Conservation (phyloP, 192 early-diverging fungal species). For the Radiomyces spectabilis region DNA sequence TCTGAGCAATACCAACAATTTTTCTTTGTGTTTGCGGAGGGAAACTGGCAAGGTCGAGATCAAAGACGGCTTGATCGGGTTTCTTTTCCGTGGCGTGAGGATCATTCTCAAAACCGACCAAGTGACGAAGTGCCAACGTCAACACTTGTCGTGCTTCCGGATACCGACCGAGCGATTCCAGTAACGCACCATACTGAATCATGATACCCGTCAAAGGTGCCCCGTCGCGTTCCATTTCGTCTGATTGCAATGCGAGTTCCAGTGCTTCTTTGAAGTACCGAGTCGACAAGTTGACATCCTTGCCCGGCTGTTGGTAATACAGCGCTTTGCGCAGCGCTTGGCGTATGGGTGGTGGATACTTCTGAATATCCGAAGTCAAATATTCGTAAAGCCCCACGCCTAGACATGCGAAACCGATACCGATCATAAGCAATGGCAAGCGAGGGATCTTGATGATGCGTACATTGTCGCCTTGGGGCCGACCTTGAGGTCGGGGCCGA, state of each 20-base stretch:
- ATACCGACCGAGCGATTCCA: constrained; percentile 31
- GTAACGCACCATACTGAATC: constrained; percentile 45
- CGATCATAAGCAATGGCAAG: constrained; percentile 32
- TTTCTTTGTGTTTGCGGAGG: constrained; percentile 33
- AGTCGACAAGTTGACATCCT: constrained; percentile 33
- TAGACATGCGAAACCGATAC: constrained; percentile 28
- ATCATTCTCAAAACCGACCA: constrained; percentile 12
- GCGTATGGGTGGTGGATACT: constrained; percentile 42
- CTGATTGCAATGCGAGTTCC: constrained; percentile 29
- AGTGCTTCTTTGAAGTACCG: constrained; percentile 39
- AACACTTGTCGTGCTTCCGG: constrained; percentile 42
- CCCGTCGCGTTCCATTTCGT: constrained; percentile 32
- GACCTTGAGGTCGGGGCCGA: no score
- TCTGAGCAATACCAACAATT: constrained; percentile 42
- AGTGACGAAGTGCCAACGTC: constrained; percentile 6
- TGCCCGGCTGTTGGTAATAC: constrained; percentile 45
- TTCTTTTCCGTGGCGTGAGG: background rate
- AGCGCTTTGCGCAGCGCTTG: constrained; percentile 43
- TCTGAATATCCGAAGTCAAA: constrained; percentile 42
- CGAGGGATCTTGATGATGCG: constrained; percentile 16
- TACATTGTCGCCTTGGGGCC: no score
- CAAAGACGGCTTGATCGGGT: constrained; percentile 3
- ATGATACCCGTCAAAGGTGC: constrained; percentile 50
- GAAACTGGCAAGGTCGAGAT: constrained; percentile 9
- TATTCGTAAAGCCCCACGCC: constrained; percentile 40